Percentiles rank a stretch among this genome's conserved stretches.
Conservation (phyloP, 257 asterid species). For the Fraxinus anomala region DNA sequence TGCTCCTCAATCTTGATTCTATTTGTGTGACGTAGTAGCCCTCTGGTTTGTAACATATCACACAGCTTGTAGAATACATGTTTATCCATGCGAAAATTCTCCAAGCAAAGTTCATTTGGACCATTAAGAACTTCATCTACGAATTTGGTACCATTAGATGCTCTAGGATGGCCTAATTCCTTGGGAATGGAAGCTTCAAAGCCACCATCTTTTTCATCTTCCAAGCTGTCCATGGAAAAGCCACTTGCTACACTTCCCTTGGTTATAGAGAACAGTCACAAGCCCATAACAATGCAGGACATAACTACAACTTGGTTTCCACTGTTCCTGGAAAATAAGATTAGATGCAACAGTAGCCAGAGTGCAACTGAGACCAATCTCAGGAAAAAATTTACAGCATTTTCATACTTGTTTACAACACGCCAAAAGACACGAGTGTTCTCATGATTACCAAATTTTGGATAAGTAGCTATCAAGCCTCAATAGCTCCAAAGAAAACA, state of each 20-base stretch:
- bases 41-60: constrained; percentile 39
- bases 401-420: background rate
- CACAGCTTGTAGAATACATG: constrained; percentile 38
- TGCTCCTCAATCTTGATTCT: constrained; percentile 53
- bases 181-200: constrained; percentile 23
- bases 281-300: background rate
- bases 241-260: constrained; percentile 28
- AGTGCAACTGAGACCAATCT: background rate
- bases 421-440: background rate
- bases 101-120: constrained; percentile 40
- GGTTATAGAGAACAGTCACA: constrained; percentile 2
- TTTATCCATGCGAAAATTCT: constrained; percentile 52
- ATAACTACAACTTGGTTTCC: background rate
- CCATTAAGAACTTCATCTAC: constrained; percentile 47
- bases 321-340: background rate
- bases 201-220: constrained; percentile 36
- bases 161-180: constrained; percentile 28
- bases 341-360: background rate
- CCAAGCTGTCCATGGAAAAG: constrained; percentile 42
- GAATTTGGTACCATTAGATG: constrained; percentile 34
- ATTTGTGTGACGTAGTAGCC: constrained; percentile 49
- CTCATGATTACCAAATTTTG: background rate
- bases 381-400: background rate
- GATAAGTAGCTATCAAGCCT: background rate
- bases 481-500: background rate